Base-by-base conservation (phyloP, 2,329 filamentous ascomycete genomes). In the Botrytis cinerea region DNA sequence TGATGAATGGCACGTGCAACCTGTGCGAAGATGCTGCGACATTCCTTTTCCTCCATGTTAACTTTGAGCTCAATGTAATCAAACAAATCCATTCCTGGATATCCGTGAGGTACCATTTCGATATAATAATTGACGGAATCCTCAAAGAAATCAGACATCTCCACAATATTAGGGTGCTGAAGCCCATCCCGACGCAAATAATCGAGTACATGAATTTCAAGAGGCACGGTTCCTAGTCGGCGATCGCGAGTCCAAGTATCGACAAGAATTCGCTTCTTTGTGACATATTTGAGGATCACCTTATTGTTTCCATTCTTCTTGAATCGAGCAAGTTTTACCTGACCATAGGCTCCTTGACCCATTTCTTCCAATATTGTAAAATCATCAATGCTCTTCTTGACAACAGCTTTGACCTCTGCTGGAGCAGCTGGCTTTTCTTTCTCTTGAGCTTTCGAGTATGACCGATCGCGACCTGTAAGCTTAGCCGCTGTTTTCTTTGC, bases 211-310 rank as follows among this genome's bases (percentile, higher is more conserved):
- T 99, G 96, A 75, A 99, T 98, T 82, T 99, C 96, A 74, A 99
- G 86, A 1, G 96, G 96, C 0, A 99, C 96, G 0, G 96, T 99
- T 25, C 96, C 96, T 20, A 99, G 87, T 72, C 93, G 90, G 63
- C 96, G 91, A 83, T 99, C 96, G 73, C 96, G 90, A 46, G 95
- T 98, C 96, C 96, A 99, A 0, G 96, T 99, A 83, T 99, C 96
- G 75, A 99, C 95, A 22, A 99, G 87, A 81, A 99, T 99, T 62
- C 95, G 92, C 74, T 93, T 91, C 84, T 99, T 99, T 8, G 96
- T 98, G 68, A 99, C 96, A 81, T 97, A 99, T 82, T 99, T 99
- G 80, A 99, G 88, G 32, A 99, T 95, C 75, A 97, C 92, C 83
- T 97, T 97, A 81, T 91, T 92, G 70, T 89, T 85, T 38, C 85